phyloP scores from a whole-genome alignment of 2,329 filamentous ascomycete genomes.

The Akanthomyces uredinophilus region DNA sequence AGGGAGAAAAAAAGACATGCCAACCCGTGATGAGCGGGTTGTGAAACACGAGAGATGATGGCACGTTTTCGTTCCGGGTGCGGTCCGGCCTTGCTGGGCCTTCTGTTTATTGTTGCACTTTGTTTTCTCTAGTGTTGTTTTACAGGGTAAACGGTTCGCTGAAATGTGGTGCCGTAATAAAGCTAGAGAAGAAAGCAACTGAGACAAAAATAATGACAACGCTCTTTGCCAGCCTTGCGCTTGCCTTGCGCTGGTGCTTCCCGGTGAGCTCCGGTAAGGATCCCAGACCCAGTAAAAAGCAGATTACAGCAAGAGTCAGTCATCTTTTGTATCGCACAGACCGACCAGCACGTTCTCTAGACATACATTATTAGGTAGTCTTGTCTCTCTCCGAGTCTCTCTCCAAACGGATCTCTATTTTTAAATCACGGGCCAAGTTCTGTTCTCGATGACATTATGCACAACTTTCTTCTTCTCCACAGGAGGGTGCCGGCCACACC shows the following conservation, averaged over 20 bases:
- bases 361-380: no score
- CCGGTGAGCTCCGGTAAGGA: not conserved
- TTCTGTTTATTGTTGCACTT: no score
- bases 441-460: not conserved
- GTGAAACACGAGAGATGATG: no score
- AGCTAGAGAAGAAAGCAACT: not conserved
- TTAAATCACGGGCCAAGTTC: not conserved
- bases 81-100: no score
- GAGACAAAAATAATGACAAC: not conserved
- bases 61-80: no score
- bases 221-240: not conserved
- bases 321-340: not conserved
- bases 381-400: no score
- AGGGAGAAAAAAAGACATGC: not conserved
- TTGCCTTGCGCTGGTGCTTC: not conserved
- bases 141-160: no score
- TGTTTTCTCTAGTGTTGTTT: not conserved
- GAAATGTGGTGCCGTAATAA: not conserved
- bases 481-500: not conserved
- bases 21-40: no score
- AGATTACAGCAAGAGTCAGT: slow-evolving; percentile 4
- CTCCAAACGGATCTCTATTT: no score
- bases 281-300: slow-evolving; percentile 1
- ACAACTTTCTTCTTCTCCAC: not conserved
- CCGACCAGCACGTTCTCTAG: not conserved